A percentile compares a stretch with the other conserved stretches of the same genome.
Conservation (phyloP, 176 grass and related monocot species). For the Dactylis glomerata region DNA sequence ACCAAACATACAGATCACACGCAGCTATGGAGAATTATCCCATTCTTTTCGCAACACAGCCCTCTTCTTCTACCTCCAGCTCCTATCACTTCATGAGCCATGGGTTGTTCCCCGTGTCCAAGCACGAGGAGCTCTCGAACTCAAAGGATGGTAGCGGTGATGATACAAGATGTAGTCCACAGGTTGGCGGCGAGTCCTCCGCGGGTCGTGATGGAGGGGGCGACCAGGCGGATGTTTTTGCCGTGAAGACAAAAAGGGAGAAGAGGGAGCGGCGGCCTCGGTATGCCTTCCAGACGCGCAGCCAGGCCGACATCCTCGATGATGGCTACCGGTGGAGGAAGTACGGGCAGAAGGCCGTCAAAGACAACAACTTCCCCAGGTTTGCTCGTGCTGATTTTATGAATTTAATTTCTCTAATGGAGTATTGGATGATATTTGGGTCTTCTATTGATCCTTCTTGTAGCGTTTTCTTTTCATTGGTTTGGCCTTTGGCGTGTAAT, state of each 20-base stretch:
- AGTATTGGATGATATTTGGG: background rate
- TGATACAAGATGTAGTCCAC: background rate
- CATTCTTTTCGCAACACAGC: conserved; percentile 47
- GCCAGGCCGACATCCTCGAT: conserved; percentile 90
- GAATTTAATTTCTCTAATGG: background rate
- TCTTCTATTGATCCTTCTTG: background rate
- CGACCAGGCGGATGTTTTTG: background rate
- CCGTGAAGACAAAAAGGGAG: conserved; percentile 45
- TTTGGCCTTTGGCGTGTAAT: background rate
- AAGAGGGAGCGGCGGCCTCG: conserved; percentile 70
- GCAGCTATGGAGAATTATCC: conserved; percentile 53
- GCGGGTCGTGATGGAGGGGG: background rate
- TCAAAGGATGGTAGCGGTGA: background rate
- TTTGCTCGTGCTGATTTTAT: background rate
- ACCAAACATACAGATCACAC: background rate
- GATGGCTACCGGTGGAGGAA: conserved; percentile 95
- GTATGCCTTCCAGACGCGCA: conserved; percentile 82
- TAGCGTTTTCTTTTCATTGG: background rate
- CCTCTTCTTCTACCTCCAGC: conserved; percentile 38
- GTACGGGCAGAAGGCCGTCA: conserved; percentile 93
- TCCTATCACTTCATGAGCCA: conserved; percentile 35
- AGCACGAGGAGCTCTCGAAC: conserved; percentile 35
- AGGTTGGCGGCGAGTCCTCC: conserved; percentile 5
- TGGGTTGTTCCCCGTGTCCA: conserved; percentile 23
- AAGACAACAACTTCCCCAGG: conserved; percentile 89